These are phyloP conservation scores for Patellifolia procumbens DNA, from an alignment of 179 eudicot species.

Conservation along the genomic window DNA sequence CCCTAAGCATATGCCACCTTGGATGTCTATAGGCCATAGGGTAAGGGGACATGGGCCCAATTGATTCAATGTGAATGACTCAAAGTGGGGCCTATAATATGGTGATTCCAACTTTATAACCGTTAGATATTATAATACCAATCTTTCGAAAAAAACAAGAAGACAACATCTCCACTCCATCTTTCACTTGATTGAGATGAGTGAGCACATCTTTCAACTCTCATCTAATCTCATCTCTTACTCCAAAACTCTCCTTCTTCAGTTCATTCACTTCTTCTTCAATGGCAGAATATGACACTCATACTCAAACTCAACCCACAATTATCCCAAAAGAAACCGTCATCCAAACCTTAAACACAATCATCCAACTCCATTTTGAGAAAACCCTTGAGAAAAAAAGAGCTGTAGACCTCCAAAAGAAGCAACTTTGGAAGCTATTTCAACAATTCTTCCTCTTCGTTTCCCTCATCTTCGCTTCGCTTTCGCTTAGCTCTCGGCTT, in stretches of 20 bases:
- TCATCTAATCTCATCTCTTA: neutral
- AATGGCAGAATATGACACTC: slow-evolving; percentile 63
- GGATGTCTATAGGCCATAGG: too few relatives aligned
- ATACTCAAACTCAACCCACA: slow-evolving; percentile 19
- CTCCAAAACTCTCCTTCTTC: neutral
- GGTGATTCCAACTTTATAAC: slow-evolving; percentile 15
- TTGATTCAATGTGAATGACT: neutral
- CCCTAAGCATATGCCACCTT: too few relatives aligned
- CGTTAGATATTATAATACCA: neutral
- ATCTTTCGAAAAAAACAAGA: neutral
- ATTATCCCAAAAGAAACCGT: slow-evolving; percentile 66
- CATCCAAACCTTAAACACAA: slow-evolving; percentile 83
- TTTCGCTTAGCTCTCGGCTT: slow-evolving; percentile 49
- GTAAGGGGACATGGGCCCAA: neutral
- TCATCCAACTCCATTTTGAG: slow-evolving; percentile 96
- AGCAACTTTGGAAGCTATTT: slow-evolving; percentile 81
- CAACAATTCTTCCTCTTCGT: slow-evolving; percentile 87
- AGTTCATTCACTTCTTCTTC: neutral
- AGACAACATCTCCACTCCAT: neutral
- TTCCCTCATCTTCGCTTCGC: slow-evolving; percentile 47
- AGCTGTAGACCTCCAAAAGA: slow-evolving; percentile 84
- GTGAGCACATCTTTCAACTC: neutral
- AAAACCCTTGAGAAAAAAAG: slow-evolving; percentile 92
- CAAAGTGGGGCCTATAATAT: neutral
- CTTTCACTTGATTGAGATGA: neutral